Conservation (phyloP, 1,284 basidiomycete genomes). For the Trichosporon inkin region DNA sequence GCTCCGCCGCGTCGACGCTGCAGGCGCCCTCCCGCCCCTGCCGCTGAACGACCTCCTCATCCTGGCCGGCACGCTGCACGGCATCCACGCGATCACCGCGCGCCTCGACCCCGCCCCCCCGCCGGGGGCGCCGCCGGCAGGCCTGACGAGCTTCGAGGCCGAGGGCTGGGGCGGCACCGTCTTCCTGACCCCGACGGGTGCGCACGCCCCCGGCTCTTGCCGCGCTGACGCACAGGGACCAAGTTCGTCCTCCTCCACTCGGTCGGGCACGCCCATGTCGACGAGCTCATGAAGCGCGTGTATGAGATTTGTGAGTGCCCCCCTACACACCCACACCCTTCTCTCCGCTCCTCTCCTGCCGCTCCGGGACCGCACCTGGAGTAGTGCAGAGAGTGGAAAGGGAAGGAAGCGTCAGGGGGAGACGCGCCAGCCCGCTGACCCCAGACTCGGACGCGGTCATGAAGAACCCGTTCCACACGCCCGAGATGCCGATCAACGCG, state of each 20-base stretch:
- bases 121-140: conserved; percentile 74
- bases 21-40: conserved; percentile 79
- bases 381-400: too few species aligned
- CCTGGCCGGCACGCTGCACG: conserved; percentile 92
- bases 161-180: conserved; percentile 59
- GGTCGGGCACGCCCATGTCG: conserved; percentile 58
- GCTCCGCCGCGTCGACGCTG: not conserved
- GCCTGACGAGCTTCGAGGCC: conserved; percentile 88
- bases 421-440: not conserved
- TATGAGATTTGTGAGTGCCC: conserved; percentile 79
- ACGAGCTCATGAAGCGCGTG: conserved; percentile 69
- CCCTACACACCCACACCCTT: too few species aligned
- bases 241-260: conserved; percentile 90
- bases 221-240: conserved; percentile 63
- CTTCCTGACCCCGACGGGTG: conserved; percentile 87
- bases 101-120: conserved; percentile 76
- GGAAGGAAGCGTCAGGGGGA: not conserved
- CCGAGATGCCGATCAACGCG: conserved; percentile 95
- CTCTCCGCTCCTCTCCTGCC: too few species aligned
- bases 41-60: conserved; percentile 97
- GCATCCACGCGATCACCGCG: conserved; percentile 95
- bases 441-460: conserved; percentile 76
- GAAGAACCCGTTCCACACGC: conserved; percentile 99
- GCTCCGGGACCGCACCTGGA: too few species aligned
- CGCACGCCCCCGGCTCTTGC: too few species aligned